A percentile compares a stretch with the other conserved stretches of the same genome.
phyloP scores from a whole-genome alignment of 441 rosid species.

The Erodium trifolium region DNA sequence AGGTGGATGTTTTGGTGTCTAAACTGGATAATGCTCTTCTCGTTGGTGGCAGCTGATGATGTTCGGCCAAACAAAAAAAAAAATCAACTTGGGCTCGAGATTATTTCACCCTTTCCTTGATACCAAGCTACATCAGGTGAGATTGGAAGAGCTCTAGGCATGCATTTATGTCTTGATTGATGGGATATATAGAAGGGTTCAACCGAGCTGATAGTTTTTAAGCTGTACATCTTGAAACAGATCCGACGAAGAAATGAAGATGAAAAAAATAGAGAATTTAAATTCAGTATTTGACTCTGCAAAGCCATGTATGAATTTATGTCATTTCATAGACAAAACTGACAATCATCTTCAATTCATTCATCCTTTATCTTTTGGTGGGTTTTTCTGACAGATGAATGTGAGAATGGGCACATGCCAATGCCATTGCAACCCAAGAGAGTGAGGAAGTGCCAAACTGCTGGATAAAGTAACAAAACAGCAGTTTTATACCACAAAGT shows the following conservation, averaged over 20 bases:
- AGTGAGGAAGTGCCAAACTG: background rate
- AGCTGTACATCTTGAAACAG: too few relatives aligned
- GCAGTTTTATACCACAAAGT: slow-evolving; percentile 3
- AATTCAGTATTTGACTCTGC: background rate
- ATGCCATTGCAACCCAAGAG: slow-evolving; percentile 9
- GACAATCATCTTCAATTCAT: background rate
- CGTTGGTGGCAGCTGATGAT: background rate
- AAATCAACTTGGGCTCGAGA: background rate
- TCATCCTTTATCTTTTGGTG: background rate
- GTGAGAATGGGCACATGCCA: background rate
- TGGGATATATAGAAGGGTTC: background rate
- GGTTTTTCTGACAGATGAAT: background rate
- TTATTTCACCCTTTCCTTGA: background rate
- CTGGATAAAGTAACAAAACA: background rate
- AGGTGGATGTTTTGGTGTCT: slow-evolving; percentile 17
- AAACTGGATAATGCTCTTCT: slow-evolving; percentile 8
- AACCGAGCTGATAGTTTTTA: background rate
- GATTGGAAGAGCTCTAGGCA: background rate
- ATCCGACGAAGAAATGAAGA: too few relatives aligned
- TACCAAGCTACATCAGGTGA: background rate
- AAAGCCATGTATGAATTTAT: background rate
- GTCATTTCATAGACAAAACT: background rate
- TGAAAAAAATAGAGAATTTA: background rate
- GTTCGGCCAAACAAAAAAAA: background rate
- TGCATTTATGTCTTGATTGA: background rate